These are phyloP conservation scores for Cyberlindnera xylosilytica DNA, from an alignment of 805 yeast genomes.

Conservation along the genomic window DNA sequence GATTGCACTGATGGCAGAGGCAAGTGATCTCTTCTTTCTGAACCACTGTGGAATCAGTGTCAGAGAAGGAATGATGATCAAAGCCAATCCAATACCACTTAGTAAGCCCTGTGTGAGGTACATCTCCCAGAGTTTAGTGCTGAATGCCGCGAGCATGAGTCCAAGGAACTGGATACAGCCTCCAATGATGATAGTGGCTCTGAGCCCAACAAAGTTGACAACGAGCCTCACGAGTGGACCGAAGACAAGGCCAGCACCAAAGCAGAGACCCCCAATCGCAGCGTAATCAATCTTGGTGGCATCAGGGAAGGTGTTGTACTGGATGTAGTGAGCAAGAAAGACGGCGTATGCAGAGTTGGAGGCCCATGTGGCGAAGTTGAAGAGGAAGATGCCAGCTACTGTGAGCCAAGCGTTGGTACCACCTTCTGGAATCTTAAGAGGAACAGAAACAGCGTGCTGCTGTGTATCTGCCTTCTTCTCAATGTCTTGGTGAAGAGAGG, in stretches of 20 bases:
- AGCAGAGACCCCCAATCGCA: slow-evolving; percentile 64
- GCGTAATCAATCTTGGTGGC: slow-evolving; percentile 60
- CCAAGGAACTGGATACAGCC: slow-evolving; percentile 50
- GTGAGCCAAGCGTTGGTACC: slow-evolving; percentile 28
- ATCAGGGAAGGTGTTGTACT: slow-evolving; percentile 45
- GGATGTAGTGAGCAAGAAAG: slow-evolving; percentile 56
- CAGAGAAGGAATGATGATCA: slow-evolving; percentile 55
- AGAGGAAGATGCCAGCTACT: slow-evolving; percentile 20
- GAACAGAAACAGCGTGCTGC: too few species aligned
- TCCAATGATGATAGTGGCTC: slow-evolving; percentile 46
- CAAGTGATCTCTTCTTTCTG: slow-evolving; percentile 52
- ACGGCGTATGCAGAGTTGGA: slow-evolving; percentile 45
- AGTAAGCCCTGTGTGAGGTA: slow-evolving; percentile 66
- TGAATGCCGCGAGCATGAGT: slow-evolving; percentile 56
- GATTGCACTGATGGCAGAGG: slow-evolving; percentile 35
- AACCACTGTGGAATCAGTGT: slow-evolving; percentile 71
- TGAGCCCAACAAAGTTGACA: slow-evolving; percentile 34
- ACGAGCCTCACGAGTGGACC: slow-evolving; percentile 46
- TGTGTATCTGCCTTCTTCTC: too few species aligned
- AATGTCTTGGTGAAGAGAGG: too few species aligned
- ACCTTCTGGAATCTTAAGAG: slow-evolving; percentile 28
- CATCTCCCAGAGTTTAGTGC: slow-evolving; percentile 59
- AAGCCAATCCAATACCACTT: slow-evolving; percentile 51
- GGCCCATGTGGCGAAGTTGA: slow-evolving; percentile 28
- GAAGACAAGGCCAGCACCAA: slow-evolving; percentile 51